Base-by-base conservation (phyloP, 2,329 filamentous ascomycete species). In the Penicillium sp. region DNA sequence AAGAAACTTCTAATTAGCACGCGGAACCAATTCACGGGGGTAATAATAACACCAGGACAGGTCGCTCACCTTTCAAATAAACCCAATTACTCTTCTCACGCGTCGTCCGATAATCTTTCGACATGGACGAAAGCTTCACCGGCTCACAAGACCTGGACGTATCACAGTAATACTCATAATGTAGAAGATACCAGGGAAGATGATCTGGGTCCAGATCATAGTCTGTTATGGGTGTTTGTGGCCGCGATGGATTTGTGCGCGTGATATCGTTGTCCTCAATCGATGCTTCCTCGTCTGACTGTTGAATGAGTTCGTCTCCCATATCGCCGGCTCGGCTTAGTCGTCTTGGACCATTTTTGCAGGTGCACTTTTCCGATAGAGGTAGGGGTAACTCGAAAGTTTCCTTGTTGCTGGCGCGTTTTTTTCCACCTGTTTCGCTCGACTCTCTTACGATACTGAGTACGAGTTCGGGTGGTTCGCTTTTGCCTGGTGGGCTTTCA, bases 21-120 rank as follows among this genome's bases (percentile, higher is more conserved):
- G 11, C 16, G 3, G 2, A 19, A 39, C 16, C 3, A 9, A 39
- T 4, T 3, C 5, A 14, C 5, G 7, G 13, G 1, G 3, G 7
- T 33, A 33, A 33, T 16, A 13, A 11, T 33, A 16, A 33, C 19
- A 19, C 19, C 19, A 19, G 19, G 19, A 19, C 13, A 16, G 14
- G 14, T 0, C 7, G 14, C 35, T 19, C 16, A 39, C 35, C n/a
- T 39, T 19, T 19, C n/a, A 39, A 19, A 23, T 23, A 42, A 14
- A 13, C 21, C 39, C 39, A 42, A 13, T 42, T 23, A 14, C 39
- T 42, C 19, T 42, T 42, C 19, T 42, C 39, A 9, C 49, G 27
- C 3, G 46, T 43, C 13, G 63, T 60, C 5, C 62, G 60, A 59
- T 60, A 61, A 47, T 59, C 35, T 50, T 42, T 54, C 14, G 48